Evolutionary conservation across 306 rosid genomes (phyloP), one percentile per base, ranked within the genome.

Genomic region (Psophocarpus tetragonolobus): DNA sequence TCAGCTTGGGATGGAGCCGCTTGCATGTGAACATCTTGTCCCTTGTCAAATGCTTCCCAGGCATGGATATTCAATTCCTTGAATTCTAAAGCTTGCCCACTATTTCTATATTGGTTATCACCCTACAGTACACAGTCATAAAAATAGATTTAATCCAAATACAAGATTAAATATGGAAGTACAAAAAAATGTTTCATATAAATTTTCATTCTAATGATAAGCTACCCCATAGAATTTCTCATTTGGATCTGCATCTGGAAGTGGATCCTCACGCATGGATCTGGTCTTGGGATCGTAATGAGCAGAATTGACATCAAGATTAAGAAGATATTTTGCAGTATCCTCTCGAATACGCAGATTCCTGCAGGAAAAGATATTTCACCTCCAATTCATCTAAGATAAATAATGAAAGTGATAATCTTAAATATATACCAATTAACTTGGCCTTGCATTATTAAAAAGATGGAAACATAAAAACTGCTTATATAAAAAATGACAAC

Each of bases 181-280:
- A 45, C 24, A 65, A 47, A 8, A 20, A 0, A 27, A 2, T 26
- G 21, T 65, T 64, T n/a, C 4, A 35, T 4, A 18, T 20, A 62
- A 32, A 45, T 48, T 50, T 29, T 76, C 11, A 64, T 76, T 41
- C 9, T 35, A 5, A 4, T 44, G 51, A 27, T 38, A 35, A 42
- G 79, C 77, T 75, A 87, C 94, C 77, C 0, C 74, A 81, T 87
- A 87, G 56, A 90, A 87, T 66, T 87, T 90, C 63, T 90, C 94
- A 80, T 90, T 87, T 35, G 92, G 88, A 82, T 90, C 91, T 17
- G 96, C 96, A 77, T 88, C 89, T 14, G 92, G 92, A 74, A 90
- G 88, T 81, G 90, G 95, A 83, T 88, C 92, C 33, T 86, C 92
- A 42, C 92, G 89, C 95, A 88, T 90, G 33, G 95, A 90, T 75